These are phyloP conservation scores for Leptomonas pyrrhocoris DNA, from an alignment of 208 protist genomes.

Conservation along the genomic window DNA sequence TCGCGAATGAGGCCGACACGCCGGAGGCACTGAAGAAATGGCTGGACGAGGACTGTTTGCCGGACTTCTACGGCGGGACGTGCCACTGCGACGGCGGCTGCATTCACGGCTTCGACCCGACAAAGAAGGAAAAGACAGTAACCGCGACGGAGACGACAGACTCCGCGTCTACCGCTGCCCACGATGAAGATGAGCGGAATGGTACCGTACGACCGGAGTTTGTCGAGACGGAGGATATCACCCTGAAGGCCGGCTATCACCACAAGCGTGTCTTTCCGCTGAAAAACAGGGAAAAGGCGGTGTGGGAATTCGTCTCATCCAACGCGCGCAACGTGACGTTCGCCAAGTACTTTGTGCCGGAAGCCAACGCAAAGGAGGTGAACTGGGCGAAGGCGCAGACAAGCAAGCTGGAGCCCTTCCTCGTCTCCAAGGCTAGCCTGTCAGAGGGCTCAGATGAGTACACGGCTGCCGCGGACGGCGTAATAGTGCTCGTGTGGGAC, in stretches of 20 bases:
- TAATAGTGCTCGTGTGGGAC: constrained; percentile 55
- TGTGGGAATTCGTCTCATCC: constrained; percentile 53
- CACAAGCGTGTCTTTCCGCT: constrained; percentile 41
- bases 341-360: constrained; percentile 15
- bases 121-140: constrained; percentile 58
- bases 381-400: constrained; percentile 5
- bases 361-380: neutral
- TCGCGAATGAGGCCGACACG: constrained; percentile 44
- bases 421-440: constrained; percentile 31
- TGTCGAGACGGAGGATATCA: constrained; percentile 47
- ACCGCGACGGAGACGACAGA: constrained; percentile 1
- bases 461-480: constrained; percentile 37
- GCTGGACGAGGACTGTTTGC: constrained; percentile 46
- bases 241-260: constrained; percentile 34
- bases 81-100: constrained; percentile 58
- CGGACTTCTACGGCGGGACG: constrained; percentile 50
- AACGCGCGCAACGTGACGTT: constrained; percentile 39
- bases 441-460: constrained; percentile 44
- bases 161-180: neutral
- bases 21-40: constrained; percentile 36
- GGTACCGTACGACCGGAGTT: constrained; percentile 20
- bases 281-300: constrained; percentile 35
- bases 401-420: constrained; percentile 35
- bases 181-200: neutral
- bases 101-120: constrained; percentile 30